phyloP scores from a whole-genome alignment of 1,284 basidiomycete species.

The Ganoderma resinaceum region DNA sequence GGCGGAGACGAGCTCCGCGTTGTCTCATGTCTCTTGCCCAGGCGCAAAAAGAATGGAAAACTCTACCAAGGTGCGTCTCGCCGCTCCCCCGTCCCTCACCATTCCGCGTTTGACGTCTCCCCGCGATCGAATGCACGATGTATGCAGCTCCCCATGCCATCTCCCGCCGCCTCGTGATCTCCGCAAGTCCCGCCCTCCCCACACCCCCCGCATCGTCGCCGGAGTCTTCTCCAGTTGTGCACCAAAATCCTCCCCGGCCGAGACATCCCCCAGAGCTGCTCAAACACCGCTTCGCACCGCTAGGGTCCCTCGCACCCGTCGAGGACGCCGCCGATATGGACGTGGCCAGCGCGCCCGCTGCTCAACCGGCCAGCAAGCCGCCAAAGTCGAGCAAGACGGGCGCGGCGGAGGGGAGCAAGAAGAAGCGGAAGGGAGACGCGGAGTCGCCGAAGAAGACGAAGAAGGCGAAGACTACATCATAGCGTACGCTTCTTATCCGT shows the following conservation, averaged over 20 bases:
- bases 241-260: constrained; percentile 62
- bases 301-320: constrained; percentile 53
- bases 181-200: constrained; percentile 53
- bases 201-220: constrained; percentile 38
- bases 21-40: constrained; percentile 68
- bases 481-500: constrained; percentile 3
- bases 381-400: constrained; percentile 31
- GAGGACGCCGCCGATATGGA: constrained; percentile 32
- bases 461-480: constrained; percentile 42
- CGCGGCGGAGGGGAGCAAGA: constrained; percentile 29
- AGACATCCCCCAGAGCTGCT: constrained; percentile 65
- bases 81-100: neutral
- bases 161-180: constrained; percentile 62
- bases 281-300: constrained; percentile 69
- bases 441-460: constrained; percentile 49
- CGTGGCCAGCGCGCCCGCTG: constrained; percentile 30
- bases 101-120: neutral
- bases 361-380: constrained; percentile 28
- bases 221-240: constrained; percentile 35
- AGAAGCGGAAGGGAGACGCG: constrained; percentile 32
- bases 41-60: constrained; percentile 63
- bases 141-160: constrained; percentile 62
- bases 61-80: constrained; percentile 59
- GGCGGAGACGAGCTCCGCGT: constrained; percentile 69
- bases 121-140: neutral